These are phyloP conservation scores for Fusarium lyarnte DNA, from an alignment of 2,329 filamentous ascomycete species.

Conservation along the genomic window DNA sequence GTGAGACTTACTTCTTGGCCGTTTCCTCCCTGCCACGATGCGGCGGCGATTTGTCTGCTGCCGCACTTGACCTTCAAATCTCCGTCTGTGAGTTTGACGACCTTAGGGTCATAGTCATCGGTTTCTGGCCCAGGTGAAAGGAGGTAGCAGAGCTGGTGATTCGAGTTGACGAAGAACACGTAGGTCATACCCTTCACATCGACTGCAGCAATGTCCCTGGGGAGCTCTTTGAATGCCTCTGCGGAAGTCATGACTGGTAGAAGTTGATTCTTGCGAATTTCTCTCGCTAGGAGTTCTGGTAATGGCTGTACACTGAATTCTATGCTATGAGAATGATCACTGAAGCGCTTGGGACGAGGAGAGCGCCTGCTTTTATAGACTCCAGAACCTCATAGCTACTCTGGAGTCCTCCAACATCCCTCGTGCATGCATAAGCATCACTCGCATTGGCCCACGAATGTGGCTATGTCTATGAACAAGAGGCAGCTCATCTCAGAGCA, in stretches of 20 bases:
- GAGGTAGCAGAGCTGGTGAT: background rate
- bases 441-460: background rate
- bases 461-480: background rate
- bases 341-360: background rate
- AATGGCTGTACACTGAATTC: rapidly evolving
- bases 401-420: background rate
- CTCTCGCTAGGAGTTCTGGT: rapidly evolving
- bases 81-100: background rate
- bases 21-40: background rate
- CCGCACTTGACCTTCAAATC: background rate
- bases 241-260: background rate
- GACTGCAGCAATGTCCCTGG: background rate
- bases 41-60: background rate
- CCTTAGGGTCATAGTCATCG: background rate
- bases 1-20: background rate
- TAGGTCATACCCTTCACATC: background rate
- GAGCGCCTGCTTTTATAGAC: background rate
- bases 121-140: background rate
- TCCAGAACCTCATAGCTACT: rapidly evolving
- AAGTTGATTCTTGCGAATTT: background rate
- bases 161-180: background rate
- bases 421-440: background rate
- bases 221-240: background rate
- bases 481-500: background rate
- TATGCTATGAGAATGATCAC: background rate